phyloP scores from a whole-genome alignment of 768 basidiomycete species.

The Lactifluus volemus region DNA sequence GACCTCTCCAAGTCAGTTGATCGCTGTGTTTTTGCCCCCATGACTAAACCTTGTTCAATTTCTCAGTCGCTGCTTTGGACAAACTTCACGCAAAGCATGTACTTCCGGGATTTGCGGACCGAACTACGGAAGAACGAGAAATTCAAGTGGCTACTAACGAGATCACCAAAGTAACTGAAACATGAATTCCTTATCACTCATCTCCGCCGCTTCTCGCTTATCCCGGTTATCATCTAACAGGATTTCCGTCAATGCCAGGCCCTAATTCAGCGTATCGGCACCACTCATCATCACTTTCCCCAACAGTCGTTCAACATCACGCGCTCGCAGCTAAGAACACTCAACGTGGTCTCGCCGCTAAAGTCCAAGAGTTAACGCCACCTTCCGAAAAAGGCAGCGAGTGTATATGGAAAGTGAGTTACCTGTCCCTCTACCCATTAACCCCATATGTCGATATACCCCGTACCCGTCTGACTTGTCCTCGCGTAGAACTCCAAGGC shows the following conservation, averaged over 20 bases:
- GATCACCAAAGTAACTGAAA: constrained; percentile 67
- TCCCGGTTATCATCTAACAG: constrained; percentile 19
- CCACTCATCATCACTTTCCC: constrained; percentile 58
- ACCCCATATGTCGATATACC: constrained; percentile 2
- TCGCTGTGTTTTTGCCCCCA: constrained; percentile 12
- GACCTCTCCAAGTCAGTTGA: constrained; percentile 11
- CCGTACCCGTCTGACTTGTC: background rate
- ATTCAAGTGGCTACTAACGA: constrained; percentile 80
- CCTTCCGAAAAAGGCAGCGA: constrained; percentile 95
- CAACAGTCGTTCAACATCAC: constrained; percentile 30
- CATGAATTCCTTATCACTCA: background rate
- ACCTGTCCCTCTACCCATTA: constrained; percentile 7
- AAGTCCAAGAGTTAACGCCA: constrained; percentile 88
- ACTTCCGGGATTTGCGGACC: constrained; percentile 94
- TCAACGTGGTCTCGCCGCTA: constrained; percentile 91
- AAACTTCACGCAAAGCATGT: constrained; percentile 95
- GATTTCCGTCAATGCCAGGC: constrained; percentile 35
- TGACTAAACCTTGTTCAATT: constrained; percentile 19
- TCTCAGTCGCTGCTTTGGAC: constrained; percentile 76
- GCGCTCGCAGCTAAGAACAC: constrained; percentile 82
- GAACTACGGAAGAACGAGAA: constrained; percentile 86
- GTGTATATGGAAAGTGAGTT: constrained; percentile 96
- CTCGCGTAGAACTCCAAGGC: constrained; percentile 73
- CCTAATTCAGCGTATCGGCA: constrained; percentile 69
- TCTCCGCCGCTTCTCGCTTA: constrained; percentile 5